Conservation (phyloP, 1,284 basidiomycete species). For the Tilletiaria anomala region DNA sequence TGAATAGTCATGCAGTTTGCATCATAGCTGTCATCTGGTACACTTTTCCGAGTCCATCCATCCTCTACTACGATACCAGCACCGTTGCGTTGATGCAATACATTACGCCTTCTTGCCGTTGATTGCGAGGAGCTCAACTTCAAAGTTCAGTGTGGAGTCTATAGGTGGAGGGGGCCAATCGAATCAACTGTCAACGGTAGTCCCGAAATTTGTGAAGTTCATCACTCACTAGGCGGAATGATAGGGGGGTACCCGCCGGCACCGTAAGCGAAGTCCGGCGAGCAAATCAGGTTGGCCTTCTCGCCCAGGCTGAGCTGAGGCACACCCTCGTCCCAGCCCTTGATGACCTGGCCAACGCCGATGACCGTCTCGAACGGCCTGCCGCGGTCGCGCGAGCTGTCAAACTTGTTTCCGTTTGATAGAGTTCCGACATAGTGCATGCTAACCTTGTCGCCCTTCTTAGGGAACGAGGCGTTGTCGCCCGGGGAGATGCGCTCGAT, state of each 20-base stretch:
- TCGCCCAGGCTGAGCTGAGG: conserved; percentile 41
- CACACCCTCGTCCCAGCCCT: conserved; percentile 42
- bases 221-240: conserved; percentile 35
- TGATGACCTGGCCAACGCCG: conserved; percentile 40
- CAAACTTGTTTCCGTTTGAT: neutral
- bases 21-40: too few species aligned
- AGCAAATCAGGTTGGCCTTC: conserved; percentile 35
- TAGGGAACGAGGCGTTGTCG: neutral
- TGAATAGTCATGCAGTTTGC: too few species aligned
- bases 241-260: conserved; percentile 20
- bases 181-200: neutral
- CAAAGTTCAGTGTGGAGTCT: conserved; percentile 22
- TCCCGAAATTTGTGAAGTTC: conserved; percentile 5
- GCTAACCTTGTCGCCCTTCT: neutral
- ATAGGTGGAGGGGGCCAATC: too few species aligned
- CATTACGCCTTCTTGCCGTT: conserved; percentile 12
- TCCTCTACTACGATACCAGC: too few species aligned
- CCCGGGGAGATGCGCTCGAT: neutral
- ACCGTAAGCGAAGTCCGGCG: conserved; percentile 41
- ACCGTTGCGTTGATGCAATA: too few species aligned
- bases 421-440: conserved; percentile 1
- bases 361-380: conserved; percentile 23
- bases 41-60: too few species aligned
- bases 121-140: conserved; percentile 43
- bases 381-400: conserved; percentile 1